Evolutionary conservation across 495 filamentous ascomycete species (phyloP), one percentile per base, ranked within the genome.

Genomic region (Penicillium paxilli): DNA sequence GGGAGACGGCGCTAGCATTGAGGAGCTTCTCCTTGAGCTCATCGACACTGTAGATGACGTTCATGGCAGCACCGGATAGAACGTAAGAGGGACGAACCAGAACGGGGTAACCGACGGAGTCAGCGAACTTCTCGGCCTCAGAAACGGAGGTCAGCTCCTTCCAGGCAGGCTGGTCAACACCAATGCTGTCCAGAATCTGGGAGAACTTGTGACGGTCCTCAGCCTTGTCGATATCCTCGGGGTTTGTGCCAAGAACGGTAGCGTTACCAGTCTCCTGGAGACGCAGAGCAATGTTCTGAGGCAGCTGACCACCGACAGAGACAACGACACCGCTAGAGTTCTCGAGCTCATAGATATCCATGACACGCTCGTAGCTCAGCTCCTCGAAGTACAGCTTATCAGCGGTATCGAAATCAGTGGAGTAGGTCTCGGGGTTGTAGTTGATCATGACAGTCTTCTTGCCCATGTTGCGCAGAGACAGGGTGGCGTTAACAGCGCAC

Each of bases 371-470:
- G 66, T 97, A 98, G 77, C 89, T 93, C 47, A 98, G 77, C 75
- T 98, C 93, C 69, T 98, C 93, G 63, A 98, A 98, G 73, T 98
- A 98, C 21, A 98, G 82, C 63, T 86, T 92, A 60, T 97, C 94
- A n/a, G 94, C 90, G 9, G 85, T 87, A 65, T 98, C 93, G 70
- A 89, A 96, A 73, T 98, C 93, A 42, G 94, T 98, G 47, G 75
- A 82, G 57, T 85, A 87, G 14, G 92, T 97, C 70, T 96, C 92
- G 0, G 92, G 92, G 70, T 95, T 94, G 70, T 87, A 92, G 69
- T 98, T 98, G 71, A 98, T 96, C 91, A 98, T 96, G 51, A 96
- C 87, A 17, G 93, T 98, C 83, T 96, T 96, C 81, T 96, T 90
- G 60, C 91, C 93, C 85, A 96, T 92, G 47, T 86, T 76, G 58